These are phyloP conservation scores for Eudorina sp. DNA, from an alignment of 139 green algal species.

Conservation along the genomic window DNA sequence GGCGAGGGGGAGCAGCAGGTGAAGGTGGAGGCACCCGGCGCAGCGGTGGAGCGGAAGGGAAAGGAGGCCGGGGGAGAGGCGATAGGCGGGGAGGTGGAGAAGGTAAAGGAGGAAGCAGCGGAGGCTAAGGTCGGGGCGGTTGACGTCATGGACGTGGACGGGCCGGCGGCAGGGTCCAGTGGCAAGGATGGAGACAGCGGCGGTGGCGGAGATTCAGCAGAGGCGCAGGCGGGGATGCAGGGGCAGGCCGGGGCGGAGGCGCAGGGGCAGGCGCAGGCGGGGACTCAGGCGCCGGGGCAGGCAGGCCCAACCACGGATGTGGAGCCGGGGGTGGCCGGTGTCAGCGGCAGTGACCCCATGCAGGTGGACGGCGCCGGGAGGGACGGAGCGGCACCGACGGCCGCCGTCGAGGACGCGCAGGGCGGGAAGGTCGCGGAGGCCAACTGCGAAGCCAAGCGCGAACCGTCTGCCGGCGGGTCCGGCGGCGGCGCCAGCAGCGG, in stretches of 20 bases:
- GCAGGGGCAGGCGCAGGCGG: not conserved
- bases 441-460: no score
- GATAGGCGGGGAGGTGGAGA: not conserved
- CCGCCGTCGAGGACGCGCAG: not conserved
- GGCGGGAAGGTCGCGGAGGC: not conserved
- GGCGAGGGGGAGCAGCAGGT: not conserved
- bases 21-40: not conserved
- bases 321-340: no score
- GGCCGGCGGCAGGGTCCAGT: no score
- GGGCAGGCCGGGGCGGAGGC: not conserved
- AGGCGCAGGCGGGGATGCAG: not conserved
- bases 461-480: no score
- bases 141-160: slow-evolving; percentile 30
- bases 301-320: not conserved
- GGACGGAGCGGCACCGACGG: not conserved
- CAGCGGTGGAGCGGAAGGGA: not conserved
- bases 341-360: no score
- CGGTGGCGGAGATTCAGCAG: not conserved
- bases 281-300: not conserved
- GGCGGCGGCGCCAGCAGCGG: no score
- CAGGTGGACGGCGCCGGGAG: not conserved
- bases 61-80: not conserved
- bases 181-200: not conserved
- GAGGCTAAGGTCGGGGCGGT: not conserved
- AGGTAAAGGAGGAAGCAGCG: not conserved